Conservation (phyloP, 73 alveolate species). For the Blepharisma japonicum region DNA sequence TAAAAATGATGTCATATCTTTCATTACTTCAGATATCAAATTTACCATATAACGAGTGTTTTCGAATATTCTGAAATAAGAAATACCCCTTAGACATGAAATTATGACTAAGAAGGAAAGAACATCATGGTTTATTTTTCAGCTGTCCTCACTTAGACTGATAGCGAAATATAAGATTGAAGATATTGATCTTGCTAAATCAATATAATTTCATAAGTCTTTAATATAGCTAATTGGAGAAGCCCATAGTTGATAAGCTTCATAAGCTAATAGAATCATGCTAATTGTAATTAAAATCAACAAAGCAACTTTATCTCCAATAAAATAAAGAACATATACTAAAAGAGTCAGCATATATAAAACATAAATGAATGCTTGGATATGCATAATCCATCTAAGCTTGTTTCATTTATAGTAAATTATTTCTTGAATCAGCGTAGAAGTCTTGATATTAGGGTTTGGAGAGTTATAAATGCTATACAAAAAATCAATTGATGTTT, state of each 20-base stretch:
- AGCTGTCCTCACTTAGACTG: neutral
- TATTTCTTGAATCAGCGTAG: neutral
- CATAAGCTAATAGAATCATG: neutral
- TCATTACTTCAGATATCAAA: conserved; percentile 11
- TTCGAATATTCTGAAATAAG: conserved; percentile 26
- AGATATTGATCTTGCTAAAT: neutral
- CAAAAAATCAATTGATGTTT: neutral
- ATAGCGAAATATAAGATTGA: neutral
- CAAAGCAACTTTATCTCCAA: neutral
- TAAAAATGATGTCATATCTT: neutral
- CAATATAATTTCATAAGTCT: conserved; percentile 14
- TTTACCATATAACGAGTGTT: conserved; percentile 15
- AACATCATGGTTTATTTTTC: neutral
- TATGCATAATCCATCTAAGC: neutral
- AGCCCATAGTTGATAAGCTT: neutral
- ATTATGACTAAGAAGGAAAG: neutral
- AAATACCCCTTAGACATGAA: conserved; percentile 29
- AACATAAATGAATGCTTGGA: neutral
- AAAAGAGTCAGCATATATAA: neutral
- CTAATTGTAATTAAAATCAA: neutral
- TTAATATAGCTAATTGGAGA: neutral
- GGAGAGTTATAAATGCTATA: neutral
- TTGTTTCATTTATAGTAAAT: neutral
- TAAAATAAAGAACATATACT: neutral
- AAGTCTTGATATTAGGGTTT: neutral